These are phyloP conservation scores for Neonectria faginata DNA, from an alignment of 2,329 filamentous ascomycete species.

Conservation along the genomic window DNA sequence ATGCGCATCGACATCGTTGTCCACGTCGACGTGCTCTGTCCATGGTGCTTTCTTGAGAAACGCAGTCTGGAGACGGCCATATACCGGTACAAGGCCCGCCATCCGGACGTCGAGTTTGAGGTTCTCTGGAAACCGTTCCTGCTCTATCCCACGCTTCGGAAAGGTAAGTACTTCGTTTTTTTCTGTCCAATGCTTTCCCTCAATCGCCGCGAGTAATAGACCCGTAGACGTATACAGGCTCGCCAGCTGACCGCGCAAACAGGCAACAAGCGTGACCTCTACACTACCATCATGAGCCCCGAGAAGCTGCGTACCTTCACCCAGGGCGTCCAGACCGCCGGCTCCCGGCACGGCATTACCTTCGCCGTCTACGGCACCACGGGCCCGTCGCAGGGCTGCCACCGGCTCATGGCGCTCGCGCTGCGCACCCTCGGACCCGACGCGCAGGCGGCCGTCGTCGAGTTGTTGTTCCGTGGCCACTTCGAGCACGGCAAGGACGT, in stretches of 20 bases:
- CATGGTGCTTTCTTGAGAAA: conserved; percentile 64
- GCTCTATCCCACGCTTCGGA: conserved; percentile 52
- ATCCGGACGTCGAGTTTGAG: conserved; percentile 60
- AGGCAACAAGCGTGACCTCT: conserved; percentile 53
- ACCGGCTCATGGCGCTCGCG: conserved; percentile 60
- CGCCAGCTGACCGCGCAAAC: conserved; percentile 10
- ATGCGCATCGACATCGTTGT: conserved; percentile 55
- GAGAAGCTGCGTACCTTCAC: conserved; percentile 45
- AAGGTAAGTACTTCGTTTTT: conserved; percentile 42
- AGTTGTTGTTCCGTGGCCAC: conserved; percentile 56
- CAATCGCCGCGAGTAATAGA: too few species aligned
- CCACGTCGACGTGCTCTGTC: conserved; percentile 63
- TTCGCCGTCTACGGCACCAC: conserved; percentile 57
- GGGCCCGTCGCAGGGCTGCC: conserved; percentile 59
- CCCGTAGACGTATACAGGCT: background rate
- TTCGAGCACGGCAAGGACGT: conserved; percentile 58
- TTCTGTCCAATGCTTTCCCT: too few species aligned
- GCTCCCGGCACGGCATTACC: conserved; percentile 51
- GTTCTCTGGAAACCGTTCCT: conserved; percentile 62
- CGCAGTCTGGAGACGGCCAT: conserved; percentile 61
- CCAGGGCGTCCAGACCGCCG: conserved; percentile 49
- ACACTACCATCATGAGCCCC: conserved; percentile 48
- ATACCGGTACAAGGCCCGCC: conserved; percentile 50
- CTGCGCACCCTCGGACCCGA: conserved; percentile 46
- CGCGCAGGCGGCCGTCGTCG: conserved; percentile 55